Base-by-base conservation (phyloP, 768 basidiomycete species). In the Cystobasidium ongulense region DNA sequence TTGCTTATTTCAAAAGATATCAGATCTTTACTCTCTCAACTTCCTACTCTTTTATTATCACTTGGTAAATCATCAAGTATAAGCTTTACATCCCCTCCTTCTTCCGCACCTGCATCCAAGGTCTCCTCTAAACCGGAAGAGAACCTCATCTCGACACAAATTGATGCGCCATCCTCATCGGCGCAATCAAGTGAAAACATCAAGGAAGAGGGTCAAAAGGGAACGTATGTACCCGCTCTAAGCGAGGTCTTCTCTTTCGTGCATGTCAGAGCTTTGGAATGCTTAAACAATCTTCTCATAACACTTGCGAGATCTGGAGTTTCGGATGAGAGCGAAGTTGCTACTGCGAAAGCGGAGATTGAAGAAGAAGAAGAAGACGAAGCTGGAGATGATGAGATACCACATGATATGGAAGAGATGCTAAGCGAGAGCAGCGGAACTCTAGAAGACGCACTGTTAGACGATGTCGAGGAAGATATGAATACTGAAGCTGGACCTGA, bases 281-380 rank as follows among this genome's bases (percentile, higher is more conserved):
- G 82, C 27, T 80, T 84, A 65, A 84, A 84, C 79, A 84, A 84
- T 77, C 81, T 83, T 1, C 78, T 82, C n/a, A 77, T 84, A 52
- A 82, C 82, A 0, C 77, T 81, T 13, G 63, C 78, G 31, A 29
- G 70, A 23, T 29, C 68, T 73, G 38, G 50, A 38, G 25, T 73
- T 63, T 80, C 76, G 76, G n/a, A 72, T 77, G 11, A 75, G 80
- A 43, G 80, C 81, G 52, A 29, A 70, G 50, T 50, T n/a, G n/a
- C n/a, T n/a, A n/a, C n/a, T n/a, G n/a, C n/a, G 21, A 59, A 31
- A 7, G 65, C 23, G 10, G 39, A 41, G 50, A 18, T 52, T 65
- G 80, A 79, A 50, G 75, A 2, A 53, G 43, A 25, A 17, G 43
- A 25, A 10, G 65, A 7, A 3, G 23, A 74, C 77, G 11, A 74